Conservation (phyloP, 78 protist species). For the slime mould (Dictyostelium discoideum) region dicty_2.7 NC_007091.3:4844001-4844500, state of each 20-base stretch:
- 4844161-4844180: not conserved
- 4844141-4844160: not conserved
- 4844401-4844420: constrained; percentile 23
- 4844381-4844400: constrained; percentile 14
- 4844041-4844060: not conserved
- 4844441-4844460: not conserved
- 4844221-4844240: not conserved
- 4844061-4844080: not conserved
- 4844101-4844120: not conserved
- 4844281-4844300: not conserved
- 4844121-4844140: too few species aligned
- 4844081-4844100: not conserved
- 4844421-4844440: constrained; percentile 10
- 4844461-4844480: not conserved
- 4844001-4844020: constrained; percentile 1
- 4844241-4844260: not conserved
- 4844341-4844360: constrained; percentile 21
- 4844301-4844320: not conserved
- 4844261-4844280: constrained; percentile 6
- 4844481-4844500: not conserved
- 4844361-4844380: not conserved
- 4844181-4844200: constrained; percentile 10
- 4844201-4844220: constrained; percentile 11
- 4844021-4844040: not conserved
- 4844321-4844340: constrained; percentile 1